A percentile compares a stretch with the other conserved stretches of the same genome.
These are phyloP conservation scores for Gentiana dahurica DNA, from an alignment of 257 asterid species.

Conservation along the genomic window DNA sequence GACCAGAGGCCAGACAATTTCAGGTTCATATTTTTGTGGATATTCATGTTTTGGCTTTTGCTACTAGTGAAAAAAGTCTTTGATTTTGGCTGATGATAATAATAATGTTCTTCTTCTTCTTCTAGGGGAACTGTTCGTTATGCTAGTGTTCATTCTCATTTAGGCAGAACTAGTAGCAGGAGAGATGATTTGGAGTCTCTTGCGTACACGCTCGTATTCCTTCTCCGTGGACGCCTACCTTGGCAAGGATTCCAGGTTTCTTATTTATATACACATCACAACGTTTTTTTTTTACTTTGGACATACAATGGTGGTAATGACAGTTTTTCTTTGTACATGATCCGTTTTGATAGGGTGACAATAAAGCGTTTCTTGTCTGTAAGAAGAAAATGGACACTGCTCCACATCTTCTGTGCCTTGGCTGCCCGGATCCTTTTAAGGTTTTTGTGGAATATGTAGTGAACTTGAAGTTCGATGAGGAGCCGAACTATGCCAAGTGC, in stretches of 20 bases:
- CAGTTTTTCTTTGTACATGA: not conserved
- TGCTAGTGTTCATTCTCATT: conserved; percentile 84
- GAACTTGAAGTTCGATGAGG: conserved; percentile 79
- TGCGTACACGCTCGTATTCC: conserved; percentile 77
- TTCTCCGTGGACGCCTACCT: conserved; percentile 75
- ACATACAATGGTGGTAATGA: not conserved
- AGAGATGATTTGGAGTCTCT: conserved; percentile 92
- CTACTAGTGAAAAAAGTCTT: not conserved
- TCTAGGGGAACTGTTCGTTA: conserved; percentile 90
- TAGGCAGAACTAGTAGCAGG: conserved; percentile 73
- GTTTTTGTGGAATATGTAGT: conserved; percentile 59
- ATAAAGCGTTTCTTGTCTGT: conserved; percentile 77
- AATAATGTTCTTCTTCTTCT: conserved; percentile 6
- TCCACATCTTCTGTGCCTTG: conserved; percentile 55
- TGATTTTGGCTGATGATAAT: conserved; percentile 8
- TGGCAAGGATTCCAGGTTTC: conserved; percentile 95
- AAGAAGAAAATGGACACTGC: conserved; percentile 87
- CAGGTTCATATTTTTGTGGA: conserved; percentile 27
- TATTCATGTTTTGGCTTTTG: conserved; percentile 2
- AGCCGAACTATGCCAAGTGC: conserved; percentile 65
- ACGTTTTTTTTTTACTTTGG: not conserved
- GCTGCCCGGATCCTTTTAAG: conserved; percentile 62
- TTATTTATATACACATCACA: not conserved
- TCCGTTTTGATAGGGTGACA: conserved; percentile 52
- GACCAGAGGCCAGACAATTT: conserved; percentile 85